Base-by-base conservation (phyloP, 192 early-diverging fungal species). In the Coemansia sp. region DNA sequence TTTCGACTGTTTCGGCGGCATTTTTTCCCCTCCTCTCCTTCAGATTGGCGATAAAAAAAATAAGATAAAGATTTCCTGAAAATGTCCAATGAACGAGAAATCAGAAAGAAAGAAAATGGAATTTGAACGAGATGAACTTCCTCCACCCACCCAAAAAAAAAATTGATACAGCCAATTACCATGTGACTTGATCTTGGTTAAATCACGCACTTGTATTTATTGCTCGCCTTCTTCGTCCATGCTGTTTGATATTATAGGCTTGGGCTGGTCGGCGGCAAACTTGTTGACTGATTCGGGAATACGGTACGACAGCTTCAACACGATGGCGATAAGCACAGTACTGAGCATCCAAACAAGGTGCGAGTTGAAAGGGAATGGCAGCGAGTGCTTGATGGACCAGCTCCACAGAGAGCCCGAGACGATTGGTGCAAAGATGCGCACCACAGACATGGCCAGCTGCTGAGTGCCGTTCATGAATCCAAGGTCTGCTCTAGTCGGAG, bases 1-100 rank as follows among this genome's bases (percentile, higher is more conserved):
- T 20, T 73, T 79, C 35, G 83, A 77, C 63, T 88, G 87, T 68
- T 95, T 93, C 64, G 92, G 93, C 29, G 93, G 93, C 93, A 94
- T 96, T 49, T 59, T 51, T 42, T 12, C 45, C 42, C 46, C 19
- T 39, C n/a, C n/a, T n/a, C n/a, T n/a, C n/a, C n/a, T n/a, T n/a
- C n/a, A n/a, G n/a, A n/a, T n/a, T n/a, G n/a, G 49, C 37, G 41
- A 19, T 36, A 42, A 39, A 35, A 72, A 65, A 62, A n/a, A 25
- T 68, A 27, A 43, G 15, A 5, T 1, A 32, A 54, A 53, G 29
- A 5, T 31, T 11, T n/a, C n/a, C n/a, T n/a, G n/a, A n/a, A n/a
- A n/a, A n/a, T n/a, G n/a, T n/a, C n/a, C n/a, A n/a, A n/a, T n/a
- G n/a, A n/a, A n/a, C n/a, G n/a, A n/a, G 11, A 51, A 51, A 29